Base-by-base conservation (phyloP, 2,329 filamentous ascomycete species). In the Acephala macrosclerotiorum region DNA sequence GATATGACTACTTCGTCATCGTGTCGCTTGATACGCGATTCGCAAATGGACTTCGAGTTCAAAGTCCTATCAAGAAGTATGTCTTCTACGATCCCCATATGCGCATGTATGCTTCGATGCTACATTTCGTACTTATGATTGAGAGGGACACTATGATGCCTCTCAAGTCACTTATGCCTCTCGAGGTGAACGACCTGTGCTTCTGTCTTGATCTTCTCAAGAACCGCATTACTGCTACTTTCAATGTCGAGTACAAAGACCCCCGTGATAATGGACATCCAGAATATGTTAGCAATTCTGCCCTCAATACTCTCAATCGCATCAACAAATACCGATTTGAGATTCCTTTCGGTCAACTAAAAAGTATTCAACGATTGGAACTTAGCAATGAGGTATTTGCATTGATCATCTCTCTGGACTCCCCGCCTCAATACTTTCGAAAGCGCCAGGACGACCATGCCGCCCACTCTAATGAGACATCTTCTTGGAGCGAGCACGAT, bases 51-150 rank as follows among this genome's bases (percentile, higher is more conserved):
- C 56, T 63, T n/a, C 49, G 64, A 29, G 68, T 79, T 12, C 68
- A 70, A 36, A 79, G 77, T 63, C 76, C 77, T 5, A 69, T 76
- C 29, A 73, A 73, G 57, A 70, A 73, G n/a, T 68, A 69, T 7
- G 65, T 76, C 7, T 74, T 61, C 4, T 78, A 79, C 51, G 76
- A 77, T 1, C 66, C 74, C 25, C 74, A 73, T 22, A 77, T 85
- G 76, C 80, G 74, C 18, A 68, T 88, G 1, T 72, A 76, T 1
- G 80, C 84, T 2, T 71, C 75, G 1, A 79, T 78, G 0, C 72
- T 94, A 1, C 83, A 87, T 20, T 90, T 94, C 70, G 91, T 92
- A 0, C 80, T 87, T 47, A 82, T 88, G 78, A 71, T 83, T 1
- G 77, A 82, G 0, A 82, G 85, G 4, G 79, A 78, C 2, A 80